Conservation (phyloP, 164 flowering plant species). For the Magnolia sinica region DNA sequence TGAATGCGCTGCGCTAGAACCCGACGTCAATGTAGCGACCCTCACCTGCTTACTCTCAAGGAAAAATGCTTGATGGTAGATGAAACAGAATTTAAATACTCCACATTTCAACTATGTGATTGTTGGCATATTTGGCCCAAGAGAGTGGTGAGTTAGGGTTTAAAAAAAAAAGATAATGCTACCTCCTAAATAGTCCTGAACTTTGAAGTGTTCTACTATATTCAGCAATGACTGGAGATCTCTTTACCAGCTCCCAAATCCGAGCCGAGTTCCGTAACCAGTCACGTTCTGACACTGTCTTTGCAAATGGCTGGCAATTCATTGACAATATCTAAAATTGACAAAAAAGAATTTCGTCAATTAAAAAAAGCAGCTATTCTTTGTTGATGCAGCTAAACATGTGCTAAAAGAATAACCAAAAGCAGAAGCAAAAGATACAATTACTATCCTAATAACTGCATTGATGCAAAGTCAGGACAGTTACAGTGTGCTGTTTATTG, state of each 20-base stretch:
- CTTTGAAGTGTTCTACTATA: slow-evolving; percentile 60
- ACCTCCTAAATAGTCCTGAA: slow-evolving; percentile 70
- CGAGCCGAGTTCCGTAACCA: slow-evolving; percentile 79
- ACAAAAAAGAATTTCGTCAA: not conserved
- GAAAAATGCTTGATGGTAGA: not conserved
- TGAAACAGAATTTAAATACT: not conserved
- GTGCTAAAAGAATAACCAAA: too few species aligned
- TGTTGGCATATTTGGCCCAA: not conserved
- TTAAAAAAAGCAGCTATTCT: not conserved
- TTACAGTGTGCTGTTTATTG: too few species aligned
- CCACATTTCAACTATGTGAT: not conserved
- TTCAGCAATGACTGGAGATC: slow-evolving; percentile 63
- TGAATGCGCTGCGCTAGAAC: too few species aligned
- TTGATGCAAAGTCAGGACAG: too few species aligned
- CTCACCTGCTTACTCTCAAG: not conserved
- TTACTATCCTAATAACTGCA: too few species aligned
- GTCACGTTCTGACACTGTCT: slow-evolving; percentile 77
- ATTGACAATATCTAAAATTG: slow-evolving; percentile 61
- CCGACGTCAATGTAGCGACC: too few species aligned
- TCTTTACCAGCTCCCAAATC: slow-evolving; percentile 82
- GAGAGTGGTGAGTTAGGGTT: not conserved
- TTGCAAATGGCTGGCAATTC: slow-evolving; percentile 56
- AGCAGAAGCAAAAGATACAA: too few species aligned
- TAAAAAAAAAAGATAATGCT: not conserved
- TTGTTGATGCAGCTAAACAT: too few species aligned